Conservation (phyloP, 495 filamentous ascomycete species). For the Hypoxylon trugodes region DNA sequence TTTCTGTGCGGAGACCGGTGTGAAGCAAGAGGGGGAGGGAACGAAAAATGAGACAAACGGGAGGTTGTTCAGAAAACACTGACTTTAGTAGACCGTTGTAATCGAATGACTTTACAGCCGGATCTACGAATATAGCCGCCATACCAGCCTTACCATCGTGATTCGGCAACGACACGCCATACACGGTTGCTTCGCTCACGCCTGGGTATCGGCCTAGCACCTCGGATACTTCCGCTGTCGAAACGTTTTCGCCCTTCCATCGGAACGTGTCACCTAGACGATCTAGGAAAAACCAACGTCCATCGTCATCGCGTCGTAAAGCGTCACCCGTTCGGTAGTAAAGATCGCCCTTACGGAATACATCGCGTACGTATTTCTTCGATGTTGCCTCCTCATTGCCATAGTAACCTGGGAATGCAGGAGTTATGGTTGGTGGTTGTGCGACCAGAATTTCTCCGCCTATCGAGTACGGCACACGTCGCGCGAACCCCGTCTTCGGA, state of each 20-base stretch:
- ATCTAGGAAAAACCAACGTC: conserved; percentile 82
- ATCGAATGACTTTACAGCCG: conserved; percentile 57
- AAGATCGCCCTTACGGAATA: conserved; percentile 77
- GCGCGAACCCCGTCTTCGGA: conserved; percentile 70
- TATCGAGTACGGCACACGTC: conserved; percentile 66
- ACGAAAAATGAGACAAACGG: background rate
- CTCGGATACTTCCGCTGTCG: conserved; percentile 78
- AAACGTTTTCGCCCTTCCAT: conserved; percentile 87
- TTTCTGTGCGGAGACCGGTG: background rate
- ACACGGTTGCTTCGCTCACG: conserved; percentile 79
- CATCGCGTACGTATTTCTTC: conserved; percentile 74
- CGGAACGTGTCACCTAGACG: conserved; percentile 80
- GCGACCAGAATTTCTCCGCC: conserved; percentile 80
- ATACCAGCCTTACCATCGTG: conserved; percentile 79
- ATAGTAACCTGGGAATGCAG: conserved; percentile 75
- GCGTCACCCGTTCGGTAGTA: conserved; percentile 82
- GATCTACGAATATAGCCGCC: conserved; percentile 64
- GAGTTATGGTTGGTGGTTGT: conserved; percentile 56
- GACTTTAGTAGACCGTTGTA: conserved; percentile 61
- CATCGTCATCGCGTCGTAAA: conserved; percentile 68
- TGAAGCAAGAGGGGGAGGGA: background rate
- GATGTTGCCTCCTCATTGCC: conserved; percentile 69
- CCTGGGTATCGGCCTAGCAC: conserved; percentile 71
- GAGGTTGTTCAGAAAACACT: conserved; percentile 11
- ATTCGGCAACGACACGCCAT: conserved; percentile 74